A percentile compares a stretch with the other conserved stretches of the same genome.
Evolutionary conservation across 129 eudicot genomes (phyloP).

Genomic region (Lactuca saligna): DNA sequence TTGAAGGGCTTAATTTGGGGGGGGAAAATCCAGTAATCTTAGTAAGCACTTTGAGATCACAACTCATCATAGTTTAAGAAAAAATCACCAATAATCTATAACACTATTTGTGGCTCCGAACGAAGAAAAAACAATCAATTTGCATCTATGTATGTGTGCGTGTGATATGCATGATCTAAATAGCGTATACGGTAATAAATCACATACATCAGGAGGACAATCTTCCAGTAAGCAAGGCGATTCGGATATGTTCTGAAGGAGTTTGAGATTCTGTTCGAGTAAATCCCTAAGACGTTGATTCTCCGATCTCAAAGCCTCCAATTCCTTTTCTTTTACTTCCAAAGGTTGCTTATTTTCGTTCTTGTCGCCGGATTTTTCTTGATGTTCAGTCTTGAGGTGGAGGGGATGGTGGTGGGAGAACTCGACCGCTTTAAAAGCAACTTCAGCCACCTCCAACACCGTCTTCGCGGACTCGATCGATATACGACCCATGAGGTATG

Average conservation of each 20-base stretch:
- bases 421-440: constrained; percentile 80
- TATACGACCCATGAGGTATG: constrained; percentile 22
- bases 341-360: constrained; percentile 30
- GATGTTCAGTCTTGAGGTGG: constrained; percentile 18
- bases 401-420: constrained; percentile 50
- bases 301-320: constrained; percentile 54
- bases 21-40: background rate
- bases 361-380: constrained; percentile 14
- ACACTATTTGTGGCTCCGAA: background rate
- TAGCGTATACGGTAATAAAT: background rate
- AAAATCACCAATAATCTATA: background rate
- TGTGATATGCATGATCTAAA: background rate
- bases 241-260: constrained; percentile 57
- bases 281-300: constrained; percentile 63
- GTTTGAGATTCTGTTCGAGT: constrained; percentile 68
- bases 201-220: constrained; percentile 85
- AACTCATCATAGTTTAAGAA: background rate
- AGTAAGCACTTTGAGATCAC: constrained; percentile 8
- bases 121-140: background rate
- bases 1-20: background rate
- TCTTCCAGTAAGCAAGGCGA: constrained; percentile 58
- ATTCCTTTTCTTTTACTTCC: constrained; percentile 31
- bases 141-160: constrained; percentile 6
- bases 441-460: constrained; percentile 85
- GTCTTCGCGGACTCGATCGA: constrained; percentile 75